phyloP scores from a whole-genome alignment of 805 yeast species.

The Saccharomycopsis fibuligera region DNA sequence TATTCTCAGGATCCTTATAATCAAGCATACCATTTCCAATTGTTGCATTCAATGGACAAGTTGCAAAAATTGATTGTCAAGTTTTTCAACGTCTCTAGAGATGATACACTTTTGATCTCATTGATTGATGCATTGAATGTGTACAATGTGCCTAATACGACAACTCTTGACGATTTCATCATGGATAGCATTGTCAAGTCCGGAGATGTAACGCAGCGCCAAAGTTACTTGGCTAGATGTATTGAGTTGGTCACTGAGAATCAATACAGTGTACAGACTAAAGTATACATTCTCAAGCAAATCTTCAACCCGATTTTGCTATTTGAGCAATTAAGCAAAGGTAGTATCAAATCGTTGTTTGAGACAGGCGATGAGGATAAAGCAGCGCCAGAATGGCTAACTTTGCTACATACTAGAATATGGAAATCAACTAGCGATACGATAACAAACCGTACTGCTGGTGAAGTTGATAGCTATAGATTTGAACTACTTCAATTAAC shows the following conservation, averaged over 20 bases:
- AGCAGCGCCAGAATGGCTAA: conserved; percentile 52
- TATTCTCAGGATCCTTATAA: conserved; percentile 39
- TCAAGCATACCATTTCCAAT: conserved; percentile 60
- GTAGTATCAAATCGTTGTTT: conserved; percentile 42
- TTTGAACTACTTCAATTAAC: conserved; percentile 78
- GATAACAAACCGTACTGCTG: conserved; percentile 49
- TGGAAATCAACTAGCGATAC: conserved; percentile 66
- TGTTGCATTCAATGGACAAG: conserved; percentile 61
- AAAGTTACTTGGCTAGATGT: conserved; percentile 44
- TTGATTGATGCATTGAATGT: conserved; percentile 39
- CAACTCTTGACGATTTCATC: conserved; percentile 49
- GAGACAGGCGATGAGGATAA: conserved; percentile 22
- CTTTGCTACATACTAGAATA: conserved; percentile 50
- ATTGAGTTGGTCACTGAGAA: conserved; percentile 44
- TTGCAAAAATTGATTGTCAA: conserved; percentile 46
- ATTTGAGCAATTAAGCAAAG: conserved; percentile 48
- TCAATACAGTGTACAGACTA: conserved; percentile 41
- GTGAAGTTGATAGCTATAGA: conserved; percentile 66
- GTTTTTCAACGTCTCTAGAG: conserved; percentile 30
- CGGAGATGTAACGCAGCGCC: conserved; percentile 39
- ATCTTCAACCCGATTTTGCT: conserved; percentile 62
- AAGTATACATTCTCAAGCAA: conserved; percentile 53
- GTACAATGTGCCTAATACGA: conserved; percentile 41
- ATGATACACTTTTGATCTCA: conserved; percentile 35
- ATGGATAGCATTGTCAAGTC: conserved; percentile 50